Evolutionary conservation across 2,329 filamentous ascomycete genomes (phyloP).

Genomic region (Microascus cirrosus): DNA sequence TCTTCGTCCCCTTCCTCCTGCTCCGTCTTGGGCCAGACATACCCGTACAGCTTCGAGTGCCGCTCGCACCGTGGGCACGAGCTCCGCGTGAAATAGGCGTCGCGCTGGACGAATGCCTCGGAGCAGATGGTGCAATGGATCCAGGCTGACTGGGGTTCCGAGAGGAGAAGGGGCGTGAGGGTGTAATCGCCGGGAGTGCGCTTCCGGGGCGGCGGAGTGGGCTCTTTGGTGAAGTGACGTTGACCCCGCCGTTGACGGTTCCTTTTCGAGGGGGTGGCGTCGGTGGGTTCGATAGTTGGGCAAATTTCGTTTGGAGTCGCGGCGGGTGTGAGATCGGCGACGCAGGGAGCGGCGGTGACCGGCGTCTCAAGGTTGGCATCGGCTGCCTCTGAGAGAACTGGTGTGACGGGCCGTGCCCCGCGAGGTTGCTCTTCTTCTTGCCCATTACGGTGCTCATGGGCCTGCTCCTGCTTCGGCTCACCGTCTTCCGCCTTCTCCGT

Average conservation of each 20-base stretch:
- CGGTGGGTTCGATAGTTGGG: neutral
- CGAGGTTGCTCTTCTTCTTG: no score
- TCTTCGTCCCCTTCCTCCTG: conserved; percentile 64
- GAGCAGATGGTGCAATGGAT: conserved; percentile 80
- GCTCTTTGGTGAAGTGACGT: conserved; percentile 15
- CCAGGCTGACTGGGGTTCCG: conserved; percentile 69
- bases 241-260: neutral
- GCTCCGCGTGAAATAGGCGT: conserved; percentile 76
- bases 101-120: conserved; percentile 72
- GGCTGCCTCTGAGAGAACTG: neutral
- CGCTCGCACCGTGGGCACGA: conserved; percentile 89
- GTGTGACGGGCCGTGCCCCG: neutral
- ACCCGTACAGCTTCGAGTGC: conserved; percentile 92
- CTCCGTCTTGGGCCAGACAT: conserved; percentile 91
- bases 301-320: neutral
- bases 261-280: neutral
- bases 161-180: conserved; percentile 64
- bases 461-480: neutral
- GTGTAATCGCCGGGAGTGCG: conserved; percentile 72
- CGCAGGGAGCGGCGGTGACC: neutral
- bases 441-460: no score
- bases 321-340: neutral
- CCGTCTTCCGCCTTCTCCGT: neutral
- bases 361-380: neutral
- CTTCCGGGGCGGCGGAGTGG: conserved; percentile 18